Percentiles rank a stretch among this genome's conserved stretches.
These are phyloP conservation scores for Daldinia caldariorum DNA, from an alignment of 495 filamentous ascomycete genomes.

Conservation along the genomic window DNA sequence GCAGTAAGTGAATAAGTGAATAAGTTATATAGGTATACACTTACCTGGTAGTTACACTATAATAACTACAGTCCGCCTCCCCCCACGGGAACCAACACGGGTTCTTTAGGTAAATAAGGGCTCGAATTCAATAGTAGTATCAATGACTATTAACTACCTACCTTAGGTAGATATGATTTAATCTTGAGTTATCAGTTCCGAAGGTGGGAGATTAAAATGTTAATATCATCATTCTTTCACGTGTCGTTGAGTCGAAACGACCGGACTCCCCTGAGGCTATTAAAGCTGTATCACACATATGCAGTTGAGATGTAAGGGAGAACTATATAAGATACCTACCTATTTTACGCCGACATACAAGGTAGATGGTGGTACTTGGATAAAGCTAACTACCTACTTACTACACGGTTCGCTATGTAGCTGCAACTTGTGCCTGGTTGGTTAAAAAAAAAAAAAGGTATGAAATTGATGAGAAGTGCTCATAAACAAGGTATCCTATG, in stretches of 20 bases:
- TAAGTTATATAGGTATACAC: too few species aligned
- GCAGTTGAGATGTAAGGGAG: conserved; percentile 1
- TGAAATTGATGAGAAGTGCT: conserved; percentile 13
- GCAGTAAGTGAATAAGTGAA: not conserved
- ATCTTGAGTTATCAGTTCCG: conserved; percentile 9
- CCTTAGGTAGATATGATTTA: too few species aligned
- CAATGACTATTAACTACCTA: too few species aligned
- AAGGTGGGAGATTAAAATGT: too few species aligned
- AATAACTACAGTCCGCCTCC: not conserved
- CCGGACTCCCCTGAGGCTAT: not conserved
- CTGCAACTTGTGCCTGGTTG: conserved; percentile 10
- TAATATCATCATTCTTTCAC: not conserved
- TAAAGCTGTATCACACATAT: not conserved
- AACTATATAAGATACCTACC: not conserved
- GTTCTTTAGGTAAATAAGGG: not conserved
- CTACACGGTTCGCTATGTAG: too few species aligned
- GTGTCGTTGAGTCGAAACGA: not conserved
- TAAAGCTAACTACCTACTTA: too few species aligned
- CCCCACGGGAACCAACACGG: not conserved
- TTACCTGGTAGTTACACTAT: too few species aligned
- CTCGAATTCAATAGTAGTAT: too few species aligned
- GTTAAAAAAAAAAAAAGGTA: conserved; percentile 2
- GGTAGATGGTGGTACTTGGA: too few species aligned
- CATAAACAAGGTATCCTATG: conserved; percentile 9
- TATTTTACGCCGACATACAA: too few species aligned